Evolutionary conservation across 2,329 filamentous ascomycete genomes (phyloP).

Genomic region (Colletotrichum echinochloae): DNA sequence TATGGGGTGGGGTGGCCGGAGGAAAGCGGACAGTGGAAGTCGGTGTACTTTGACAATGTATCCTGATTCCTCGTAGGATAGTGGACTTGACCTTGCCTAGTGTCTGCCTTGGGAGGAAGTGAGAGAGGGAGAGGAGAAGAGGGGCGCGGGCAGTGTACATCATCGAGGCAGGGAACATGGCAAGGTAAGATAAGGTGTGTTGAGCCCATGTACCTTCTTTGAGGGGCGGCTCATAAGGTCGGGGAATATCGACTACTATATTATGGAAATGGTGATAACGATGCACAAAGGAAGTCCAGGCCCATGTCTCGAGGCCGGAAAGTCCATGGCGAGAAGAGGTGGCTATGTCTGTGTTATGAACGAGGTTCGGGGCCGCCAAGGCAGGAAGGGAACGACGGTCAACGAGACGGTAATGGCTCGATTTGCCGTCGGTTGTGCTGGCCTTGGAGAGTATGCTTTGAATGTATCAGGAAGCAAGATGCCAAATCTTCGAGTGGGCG

Average conservation of each 20-base stretch:
- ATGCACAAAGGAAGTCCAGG: conserved; percentile 10
- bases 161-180: background rate
- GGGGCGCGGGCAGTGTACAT: background rate
- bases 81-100: background rate
- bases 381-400: background rate
- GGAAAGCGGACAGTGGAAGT: background rate
- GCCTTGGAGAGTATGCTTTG: conserved; percentile 5
- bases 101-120: background rate
- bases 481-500: conserved; percentile 21
- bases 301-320: conserved; percentile 15
- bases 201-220: conserved; percentile 3
- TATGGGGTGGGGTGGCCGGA: conserved; percentile 15
- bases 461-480: conserved; percentile 31
- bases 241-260: conserved; percentile 22
- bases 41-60: background rate
- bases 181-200: conserved; percentile 9
- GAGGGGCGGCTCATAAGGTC: conserved; percentile 13
- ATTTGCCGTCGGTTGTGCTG: background rate
- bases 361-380: background rate
- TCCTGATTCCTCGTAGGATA: background rate
- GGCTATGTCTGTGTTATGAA: background rate
- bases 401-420: background rate
- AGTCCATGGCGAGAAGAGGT: conserved; percentile 15
- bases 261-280: conserved; percentile 12
- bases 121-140: background rate